Conservation (phyloP, 139 green algal species). For the Marvania coccoides region DNA sequence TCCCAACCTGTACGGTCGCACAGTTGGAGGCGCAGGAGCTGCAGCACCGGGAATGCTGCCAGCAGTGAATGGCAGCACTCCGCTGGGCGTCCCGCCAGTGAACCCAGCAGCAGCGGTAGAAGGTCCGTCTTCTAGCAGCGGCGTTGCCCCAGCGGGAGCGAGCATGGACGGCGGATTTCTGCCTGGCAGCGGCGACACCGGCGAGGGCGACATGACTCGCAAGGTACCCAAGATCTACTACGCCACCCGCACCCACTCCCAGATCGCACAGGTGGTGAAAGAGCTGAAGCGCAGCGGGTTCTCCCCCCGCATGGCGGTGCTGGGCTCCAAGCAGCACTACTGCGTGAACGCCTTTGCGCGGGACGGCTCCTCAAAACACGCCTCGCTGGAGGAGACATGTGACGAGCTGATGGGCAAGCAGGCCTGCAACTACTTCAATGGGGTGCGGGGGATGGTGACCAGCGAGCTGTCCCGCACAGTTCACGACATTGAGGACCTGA, state of each 20-base stretch:
- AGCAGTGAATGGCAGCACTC: no score
- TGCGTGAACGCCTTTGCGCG: conserved; percentile 67
- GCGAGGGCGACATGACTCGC: neutral
- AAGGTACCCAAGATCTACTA: conserved; percentile 66
- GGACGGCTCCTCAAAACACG: neutral
- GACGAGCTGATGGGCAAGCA: conserved; percentile 59
- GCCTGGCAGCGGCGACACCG: no score
- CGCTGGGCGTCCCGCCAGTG: no score
- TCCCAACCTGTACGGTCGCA: neutral
- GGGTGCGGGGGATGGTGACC: conserved; percentile 3
- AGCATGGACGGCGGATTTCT: no score
- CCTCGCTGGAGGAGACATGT: conserved; percentile 66
- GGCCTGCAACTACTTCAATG: conserved; percentile 47
- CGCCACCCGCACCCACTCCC: conserved; percentile 82
- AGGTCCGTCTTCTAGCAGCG: no score
- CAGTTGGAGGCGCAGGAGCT: neutral
- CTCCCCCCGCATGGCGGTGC: conserved; percentile 71
- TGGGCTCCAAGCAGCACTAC: conserved; percentile 79
- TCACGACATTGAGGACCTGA: conserved; percentile 92
- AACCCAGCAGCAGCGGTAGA: no score
- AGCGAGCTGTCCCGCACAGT: conserved; percentile 21
- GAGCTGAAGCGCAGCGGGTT: conserved; percentile 84
- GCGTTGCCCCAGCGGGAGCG: no score
- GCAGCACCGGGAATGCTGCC: no score
- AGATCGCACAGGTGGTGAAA: conserved; percentile 89